A percentile compares a stretch with the other conserved stretches of the same genome.
Evolutionary conservation across 169 alveolate species (phyloP).

Genomic region (Cryptosporidium parvum): DNA sequence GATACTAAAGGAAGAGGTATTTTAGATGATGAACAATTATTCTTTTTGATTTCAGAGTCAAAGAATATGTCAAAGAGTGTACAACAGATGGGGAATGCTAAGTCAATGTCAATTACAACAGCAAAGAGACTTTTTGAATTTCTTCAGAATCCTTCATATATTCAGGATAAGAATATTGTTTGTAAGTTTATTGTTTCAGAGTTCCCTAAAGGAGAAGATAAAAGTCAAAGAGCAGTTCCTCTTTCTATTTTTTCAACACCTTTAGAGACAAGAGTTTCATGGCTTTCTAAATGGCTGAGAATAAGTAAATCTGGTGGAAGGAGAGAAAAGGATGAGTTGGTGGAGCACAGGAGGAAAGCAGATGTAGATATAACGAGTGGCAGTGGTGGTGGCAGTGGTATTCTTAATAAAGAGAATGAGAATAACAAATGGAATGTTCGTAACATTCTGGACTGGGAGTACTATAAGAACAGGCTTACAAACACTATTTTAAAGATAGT

Average conservation of each 20-base stretch:
- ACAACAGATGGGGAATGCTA: conserved; percentile 92
- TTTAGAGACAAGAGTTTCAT: conserved; percentile 82
- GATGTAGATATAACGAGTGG: background rate
- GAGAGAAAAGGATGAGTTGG: background rate
- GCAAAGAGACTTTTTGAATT: conserved; percentile 94
- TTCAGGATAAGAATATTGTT: conserved; percentile 86
- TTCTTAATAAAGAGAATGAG: conserved; percentile 15
- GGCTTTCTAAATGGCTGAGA: conserved; percentile 86
- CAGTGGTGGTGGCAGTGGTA: background rate
- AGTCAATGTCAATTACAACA: conserved; percentile 94
- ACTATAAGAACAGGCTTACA: conserved; percentile 94
- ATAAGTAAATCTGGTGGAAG: conserved; percentile 85
- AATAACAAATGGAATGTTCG: conserved; percentile 86
- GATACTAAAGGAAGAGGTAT: conserved; percentile 91
- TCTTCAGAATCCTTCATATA: conserved; percentile 87
- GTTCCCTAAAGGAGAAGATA: conserved; percentile 93
- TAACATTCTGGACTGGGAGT: conserved; percentile 96
- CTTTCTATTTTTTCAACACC: conserved; percentile 91
- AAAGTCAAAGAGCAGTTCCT: conserved; percentile 97
- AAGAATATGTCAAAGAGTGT: conserved; percentile 91
- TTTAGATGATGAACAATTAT: conserved; percentile 90
- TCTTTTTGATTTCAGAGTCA: conserved; percentile 92
- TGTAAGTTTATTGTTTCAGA: conserved; percentile 92
- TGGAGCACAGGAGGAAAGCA: background rate
- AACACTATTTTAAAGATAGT: conserved; percentile 93